Evolutionary conservation across 192 early-diverging fungal species (phyloP).

Genomic region (Kickxella alabastrina): DNA sequence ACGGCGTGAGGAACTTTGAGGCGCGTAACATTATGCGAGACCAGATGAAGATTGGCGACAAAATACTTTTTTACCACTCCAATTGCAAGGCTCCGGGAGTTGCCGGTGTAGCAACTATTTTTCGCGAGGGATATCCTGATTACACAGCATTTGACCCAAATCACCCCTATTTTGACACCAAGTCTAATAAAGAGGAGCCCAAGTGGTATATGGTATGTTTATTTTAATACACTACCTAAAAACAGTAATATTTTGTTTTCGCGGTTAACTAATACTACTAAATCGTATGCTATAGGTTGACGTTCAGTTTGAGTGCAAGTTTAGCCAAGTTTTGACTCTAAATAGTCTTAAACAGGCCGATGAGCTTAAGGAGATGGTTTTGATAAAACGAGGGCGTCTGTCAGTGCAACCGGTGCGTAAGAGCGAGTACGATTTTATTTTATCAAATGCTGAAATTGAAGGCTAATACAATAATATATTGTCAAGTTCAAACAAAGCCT

Average conservation of each 20-base stretch:
- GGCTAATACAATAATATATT: conserved; percentile 3
- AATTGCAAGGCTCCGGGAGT: conserved; percentile 81
- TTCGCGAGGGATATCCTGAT: conserved; percentile 69
- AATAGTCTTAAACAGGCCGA: conserved; percentile 62
- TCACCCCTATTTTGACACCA: conserved; percentile 78
- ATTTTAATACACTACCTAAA: neutral
- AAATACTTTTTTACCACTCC: conserved; percentile 79
- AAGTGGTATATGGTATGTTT: conserved; percentile 75
- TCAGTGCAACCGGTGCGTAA: conserved; percentile 72
- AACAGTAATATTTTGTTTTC: neutral
- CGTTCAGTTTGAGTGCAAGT: conserved; percentile 68
- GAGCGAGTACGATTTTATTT: conserved; percentile 66
- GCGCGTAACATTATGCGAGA: conserved; percentile 78
- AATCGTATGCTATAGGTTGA: conserved; percentile 52
- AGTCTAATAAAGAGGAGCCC: conserved; percentile 60
- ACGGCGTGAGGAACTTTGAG: conserved; percentile 80
- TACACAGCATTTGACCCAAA: conserved; percentile 68
- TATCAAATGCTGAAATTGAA: conserved; percentile 16
- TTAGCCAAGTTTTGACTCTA: conserved; percentile 59
- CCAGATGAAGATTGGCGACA: conserved; percentile 69
- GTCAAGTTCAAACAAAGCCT: too few relatives aligned
- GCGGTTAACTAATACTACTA: neutral
- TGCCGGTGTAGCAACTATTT: conserved; percentile 64
- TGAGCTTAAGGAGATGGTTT: conserved; percentile 58
- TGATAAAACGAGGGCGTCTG: conserved; percentile 68